A percentile compares a stretch with the other conserved stretches of the same genome.
Conservation (phyloP, 495 filamentous ascomycete genomes). For the Penicillium soppii region DNA sequence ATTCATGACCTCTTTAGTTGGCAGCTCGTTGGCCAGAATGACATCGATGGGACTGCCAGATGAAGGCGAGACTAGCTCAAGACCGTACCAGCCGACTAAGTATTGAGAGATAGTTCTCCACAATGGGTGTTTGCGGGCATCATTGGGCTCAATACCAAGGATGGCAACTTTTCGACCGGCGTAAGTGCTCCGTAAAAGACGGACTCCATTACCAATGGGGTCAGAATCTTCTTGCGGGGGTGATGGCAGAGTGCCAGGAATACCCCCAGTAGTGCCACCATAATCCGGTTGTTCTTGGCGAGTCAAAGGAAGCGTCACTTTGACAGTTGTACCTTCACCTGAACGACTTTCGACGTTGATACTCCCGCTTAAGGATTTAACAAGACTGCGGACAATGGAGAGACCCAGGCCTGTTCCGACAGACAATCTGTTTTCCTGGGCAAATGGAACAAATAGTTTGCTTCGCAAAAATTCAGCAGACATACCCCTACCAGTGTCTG, state of each 20-base stretch:
- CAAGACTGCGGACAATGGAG: constrained; percentile 42
- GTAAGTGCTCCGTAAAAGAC: constrained; percentile 20
- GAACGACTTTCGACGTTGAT: constrained; percentile 41
- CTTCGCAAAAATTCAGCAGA: constrained; percentile 40
- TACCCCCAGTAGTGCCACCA: constrained; percentile 1
- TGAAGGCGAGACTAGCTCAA: constrained; percentile 32
- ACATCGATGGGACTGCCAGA: constrained; percentile 25
- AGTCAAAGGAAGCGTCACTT: constrained; percentile 41
- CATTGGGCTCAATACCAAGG: constrained; percentile 24
- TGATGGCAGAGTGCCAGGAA: constrained; percentile 2
- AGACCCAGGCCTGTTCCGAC: constrained; percentile 45
- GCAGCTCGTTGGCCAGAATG: constrained; percentile 34
- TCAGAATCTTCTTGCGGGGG: constrained; percentile 13
- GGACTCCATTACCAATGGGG: constrained; percentile 5
- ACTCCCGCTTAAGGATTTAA: constrained; percentile 38
- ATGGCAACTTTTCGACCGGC: constrained; percentile 32
- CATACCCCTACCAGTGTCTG: constrained; percentile 37
- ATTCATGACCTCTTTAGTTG: constrained; percentile 7
- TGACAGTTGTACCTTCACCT: constrained; percentile 50
- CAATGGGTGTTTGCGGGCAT: constrained; percentile 11
- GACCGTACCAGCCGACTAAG: constrained; percentile 43
- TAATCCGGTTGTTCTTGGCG: constrained; percentile 21
- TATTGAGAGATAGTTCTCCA: constrained; percentile 30
- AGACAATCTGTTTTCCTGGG: constrained; percentile 46
- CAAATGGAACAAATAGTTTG: constrained; percentile 45